Evolutionary conservation across 257 asterid species (phyloP).

Genomic region (Penstemon barbatus): DNA sequence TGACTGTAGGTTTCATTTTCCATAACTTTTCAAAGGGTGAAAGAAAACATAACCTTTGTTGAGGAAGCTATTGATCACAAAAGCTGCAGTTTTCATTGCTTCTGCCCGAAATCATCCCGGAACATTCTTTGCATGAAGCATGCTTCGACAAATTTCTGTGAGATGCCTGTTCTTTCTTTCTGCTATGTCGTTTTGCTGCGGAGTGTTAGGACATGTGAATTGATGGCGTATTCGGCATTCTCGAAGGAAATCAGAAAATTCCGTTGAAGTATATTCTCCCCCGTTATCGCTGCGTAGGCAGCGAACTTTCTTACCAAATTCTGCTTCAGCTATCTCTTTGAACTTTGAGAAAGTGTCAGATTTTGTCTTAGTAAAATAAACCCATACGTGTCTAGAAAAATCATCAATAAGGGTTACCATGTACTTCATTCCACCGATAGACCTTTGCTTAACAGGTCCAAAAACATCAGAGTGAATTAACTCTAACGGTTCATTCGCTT

Average conservation of each 20-base stretch:
- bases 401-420: slow-evolving; percentile 1
- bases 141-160: neutral
- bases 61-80: slow-evolving; percentile 3
- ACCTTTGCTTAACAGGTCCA: neutral
- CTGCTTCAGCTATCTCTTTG: too few species aligned
- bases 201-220: slow-evolving; percentile 3
- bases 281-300: neutral
- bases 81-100: neutral
- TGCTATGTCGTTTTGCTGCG: neutral
- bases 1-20: neutral
- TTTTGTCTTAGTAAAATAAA: neutral
- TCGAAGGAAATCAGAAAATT: neutral
- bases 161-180: neutral
- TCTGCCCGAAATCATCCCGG: neutral
- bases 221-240: neutral
- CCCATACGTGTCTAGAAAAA: neutral
- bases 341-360: too few species aligned
- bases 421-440: neutral
- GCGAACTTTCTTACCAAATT: neutral
- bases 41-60: neutral
- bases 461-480: neutral
- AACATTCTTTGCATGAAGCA: slow-evolving; percentile 5
- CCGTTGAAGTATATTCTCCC: slow-evolving; percentile 13
- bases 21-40: slow-evolving; percentile 12
- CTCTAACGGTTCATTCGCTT: neutral